phyloP scores from a whole-genome alignment of 805 yeast genomes.

The Metschnikowia orientalis region DNA sequence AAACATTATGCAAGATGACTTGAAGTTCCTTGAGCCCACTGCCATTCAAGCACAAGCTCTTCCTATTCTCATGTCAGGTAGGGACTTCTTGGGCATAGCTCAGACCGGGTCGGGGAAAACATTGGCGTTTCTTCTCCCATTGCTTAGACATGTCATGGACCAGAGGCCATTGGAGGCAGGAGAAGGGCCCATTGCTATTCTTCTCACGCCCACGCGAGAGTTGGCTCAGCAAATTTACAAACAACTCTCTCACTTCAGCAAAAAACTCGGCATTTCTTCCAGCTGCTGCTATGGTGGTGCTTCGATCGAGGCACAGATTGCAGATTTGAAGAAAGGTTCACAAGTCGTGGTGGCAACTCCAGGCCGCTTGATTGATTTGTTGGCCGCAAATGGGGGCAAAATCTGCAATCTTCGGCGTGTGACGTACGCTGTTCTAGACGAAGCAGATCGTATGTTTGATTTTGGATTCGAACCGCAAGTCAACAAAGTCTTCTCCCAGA shows the following conservation, averaged over 20 bases:
- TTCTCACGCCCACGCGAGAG: constrained; percentile 91
- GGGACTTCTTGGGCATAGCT: constrained; percentile 90
- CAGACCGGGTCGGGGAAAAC: constrained; percentile 98
- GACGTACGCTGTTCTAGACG: constrained; percentile 86
- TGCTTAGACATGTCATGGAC: constrained; percentile 77
- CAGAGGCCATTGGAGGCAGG: constrained; percentile 53
- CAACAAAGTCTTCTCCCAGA: constrained; percentile 65
- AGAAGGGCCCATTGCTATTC: constrained; percentile 72
- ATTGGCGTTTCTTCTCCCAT: constrained; percentile 76
- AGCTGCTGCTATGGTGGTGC: constrained; percentile 92
- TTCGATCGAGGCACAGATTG: constrained; percentile 74
- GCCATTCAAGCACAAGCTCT: constrained; percentile 88
- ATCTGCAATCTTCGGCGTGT: constrained; percentile 63
- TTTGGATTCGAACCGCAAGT: constrained; percentile 97
- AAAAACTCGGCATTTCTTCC: constrained; percentile 46
- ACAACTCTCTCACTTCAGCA: constrained; percentile 58
- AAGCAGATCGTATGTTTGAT: constrained; percentile 95
- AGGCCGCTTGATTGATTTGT: constrained; percentile 84
- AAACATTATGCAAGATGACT: constrained; percentile 45
- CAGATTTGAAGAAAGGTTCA: constrained; percentile 69
- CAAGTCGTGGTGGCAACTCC: constrained; percentile 91
- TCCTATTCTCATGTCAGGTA: constrained; percentile 85
- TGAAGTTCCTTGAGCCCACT: constrained; percentile 63
- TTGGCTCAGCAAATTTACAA: constrained; percentile 77
- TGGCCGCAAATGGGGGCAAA: constrained; percentile 79